Base-by-base conservation (phyloP, 129 eudicot genomes). In the Rutidosis leptorrhynchoides region DNA sequence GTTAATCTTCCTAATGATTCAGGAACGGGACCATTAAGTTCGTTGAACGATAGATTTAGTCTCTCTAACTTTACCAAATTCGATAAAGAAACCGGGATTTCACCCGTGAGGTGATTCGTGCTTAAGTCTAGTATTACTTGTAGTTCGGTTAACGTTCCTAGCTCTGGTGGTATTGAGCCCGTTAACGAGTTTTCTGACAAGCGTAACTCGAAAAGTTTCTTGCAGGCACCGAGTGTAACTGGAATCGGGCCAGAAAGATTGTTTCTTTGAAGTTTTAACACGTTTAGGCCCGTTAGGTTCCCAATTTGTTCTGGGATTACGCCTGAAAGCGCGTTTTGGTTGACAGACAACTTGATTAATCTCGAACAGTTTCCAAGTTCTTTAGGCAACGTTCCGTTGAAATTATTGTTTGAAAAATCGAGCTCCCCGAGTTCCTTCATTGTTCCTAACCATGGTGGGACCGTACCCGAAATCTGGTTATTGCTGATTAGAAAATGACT, bases 51-150 rank as follows among this genome's bases (percentile, higher is more conserved):
- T 10, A 93, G 79, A 53, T 93, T 88, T 42, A 93, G 24, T 72
- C 91, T 76, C 68, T 93, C 98, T 51, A 93, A 17, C 32, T 93
- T 93, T 62, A 83, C 56, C 27, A 93, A 86, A 58, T 85, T 83
- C 27, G 95, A 80, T 0, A 93, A 61, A 0, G 95, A 82, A 6
- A 73, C 23, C 43, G 98, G 98, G 74, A 93, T 88, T 62, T 93
- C 85, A 3, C 87, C 96, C 0, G 81, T 72, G 21, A 93, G 74
- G 24, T 24, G 58, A 28, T 93, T 93, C 57, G 22, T 57, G 55
- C 98, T 88, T 14, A 93, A 69, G 83, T 93, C 98, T 3, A 93
- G 62, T 19, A 88, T 82, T 52, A 92, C 98, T 80, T 92, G 98
- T 10, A 92, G 72, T 49, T 92, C 98, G 4, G 85, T 78, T 7